Evolutionary conservation across 2,329 filamentous ascomycete genomes (phyloP).

Genomic region (Penicillium sp.): DNA sequence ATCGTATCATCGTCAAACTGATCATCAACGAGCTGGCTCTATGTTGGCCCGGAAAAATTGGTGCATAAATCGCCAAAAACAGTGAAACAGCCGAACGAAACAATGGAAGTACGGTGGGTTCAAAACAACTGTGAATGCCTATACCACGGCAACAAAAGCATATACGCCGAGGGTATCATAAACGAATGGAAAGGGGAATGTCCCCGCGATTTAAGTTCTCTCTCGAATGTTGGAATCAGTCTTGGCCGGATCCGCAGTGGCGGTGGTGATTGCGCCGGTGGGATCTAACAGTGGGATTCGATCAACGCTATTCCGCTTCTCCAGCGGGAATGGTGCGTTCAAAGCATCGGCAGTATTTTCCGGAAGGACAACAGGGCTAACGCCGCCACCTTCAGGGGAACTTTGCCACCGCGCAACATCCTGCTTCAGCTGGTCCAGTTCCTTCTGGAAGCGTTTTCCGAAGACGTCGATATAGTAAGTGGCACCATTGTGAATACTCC

Average conservation of each 20-base stretch:
- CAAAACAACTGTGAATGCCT: neutral
- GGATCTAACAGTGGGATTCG: constrained; percentile 43
- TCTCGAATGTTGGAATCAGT: constrained; percentile 26
- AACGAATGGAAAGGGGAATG: constrained; percentile 12
- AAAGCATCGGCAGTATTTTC: constrained; percentile 28
- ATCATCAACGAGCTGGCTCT: neutral
- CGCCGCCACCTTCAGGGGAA: constrained; percentile 38
- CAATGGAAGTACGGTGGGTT: neutral
- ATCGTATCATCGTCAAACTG: neutral
- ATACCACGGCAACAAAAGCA: neutral
- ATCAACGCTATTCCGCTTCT: constrained; percentile 34
- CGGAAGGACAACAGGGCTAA: constrained; percentile 35
- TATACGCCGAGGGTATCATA: constrained; percentile 21
- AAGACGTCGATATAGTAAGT: constrained; percentile 99
- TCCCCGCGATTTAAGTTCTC: constrained; percentile 24
- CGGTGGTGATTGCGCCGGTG: constrained; percentile 25
- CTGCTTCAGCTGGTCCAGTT: constrained; percentile 83
- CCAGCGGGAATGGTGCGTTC: constrained; percentile 15
- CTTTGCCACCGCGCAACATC: constrained; percentile 88
- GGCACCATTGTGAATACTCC: constrained; percentile 95
- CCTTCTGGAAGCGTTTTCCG: constrained; percentile 94
- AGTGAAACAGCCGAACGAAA: neutral
- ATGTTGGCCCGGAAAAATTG: neutral
- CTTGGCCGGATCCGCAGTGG: constrained; percentile 19
- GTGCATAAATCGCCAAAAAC: neutral